Percentiles rank a stretch among this genome's conserved stretches.
Evolutionary conservation across 495 filamentous ascomycete genomes (phyloP).

Genomic region (Aspergillus steynii): DNA sequence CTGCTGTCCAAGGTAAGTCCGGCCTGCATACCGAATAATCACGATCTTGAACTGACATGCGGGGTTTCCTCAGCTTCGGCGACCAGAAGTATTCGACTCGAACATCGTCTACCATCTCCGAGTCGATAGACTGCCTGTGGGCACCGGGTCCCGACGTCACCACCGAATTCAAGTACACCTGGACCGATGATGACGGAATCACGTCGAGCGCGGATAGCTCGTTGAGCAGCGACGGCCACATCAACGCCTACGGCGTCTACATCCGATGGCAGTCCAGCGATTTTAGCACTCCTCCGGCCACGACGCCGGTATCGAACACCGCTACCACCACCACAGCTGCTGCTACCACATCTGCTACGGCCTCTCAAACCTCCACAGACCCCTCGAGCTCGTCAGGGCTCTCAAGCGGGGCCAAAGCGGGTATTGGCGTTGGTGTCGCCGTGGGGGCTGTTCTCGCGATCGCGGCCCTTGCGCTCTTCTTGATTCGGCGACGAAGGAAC

Average conservation of each 20-base stretch:
- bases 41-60: neutral
- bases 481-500: neutral
- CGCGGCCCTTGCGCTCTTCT: conserved; percentile 4
- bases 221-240: neutral
- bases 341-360: neutral
- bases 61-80: neutral
- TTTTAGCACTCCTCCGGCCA: neutral
- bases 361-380: neutral
- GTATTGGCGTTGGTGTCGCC: conserved; percentile 46
- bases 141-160: neutral
- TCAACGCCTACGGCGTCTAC: conserved; percentile 6
- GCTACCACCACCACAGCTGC: neutral
- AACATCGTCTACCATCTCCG: neutral
- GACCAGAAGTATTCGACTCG: neutral
- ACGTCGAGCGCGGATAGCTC: neutral
- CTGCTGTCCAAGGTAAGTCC: conserved; percentile 2
- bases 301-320: neutral
- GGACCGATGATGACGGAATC: neutral
- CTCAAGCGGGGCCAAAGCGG: conserved; percentile 40
- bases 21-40: neutral
- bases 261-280: conserved; percentile 7
- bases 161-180: neutral
- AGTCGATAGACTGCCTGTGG: neutral
- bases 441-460: conserved; percentile 37
- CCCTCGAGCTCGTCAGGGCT: conserved; percentile 18